Evolutionary conservation across 257 asterid species (phyloP).

Genomic region (Solanum dulcamara): DNA sequence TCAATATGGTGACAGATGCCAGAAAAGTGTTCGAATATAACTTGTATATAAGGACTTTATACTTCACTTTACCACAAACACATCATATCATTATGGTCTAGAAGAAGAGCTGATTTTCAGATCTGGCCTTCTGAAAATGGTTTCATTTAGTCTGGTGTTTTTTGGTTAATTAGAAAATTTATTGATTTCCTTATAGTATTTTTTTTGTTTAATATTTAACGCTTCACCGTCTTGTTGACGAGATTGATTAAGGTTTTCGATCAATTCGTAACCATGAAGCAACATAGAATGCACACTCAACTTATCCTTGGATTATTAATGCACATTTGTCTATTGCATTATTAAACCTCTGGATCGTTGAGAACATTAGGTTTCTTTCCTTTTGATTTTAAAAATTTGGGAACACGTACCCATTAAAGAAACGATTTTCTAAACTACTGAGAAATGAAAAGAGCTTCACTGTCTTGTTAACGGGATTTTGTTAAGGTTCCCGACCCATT

Average conservation of each 20-base stretch:
- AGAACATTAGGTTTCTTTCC: neutral
- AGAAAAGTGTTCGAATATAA: neutral
- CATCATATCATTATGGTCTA: neutral
- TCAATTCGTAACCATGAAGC: constrained; percentile 15
- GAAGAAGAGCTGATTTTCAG: neutral
- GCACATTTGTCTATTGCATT: neutral
- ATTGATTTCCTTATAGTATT: no score
- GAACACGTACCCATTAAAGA: no score
- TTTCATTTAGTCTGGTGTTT: no score
- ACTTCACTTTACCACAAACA: neutral
- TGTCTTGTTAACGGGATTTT: constrained; percentile 8
- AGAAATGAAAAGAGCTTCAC: neutral
- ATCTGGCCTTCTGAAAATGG: neutral
- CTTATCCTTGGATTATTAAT: neutral
- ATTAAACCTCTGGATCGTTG: neutral
- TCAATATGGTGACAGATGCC: neutral
- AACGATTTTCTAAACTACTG: no score
- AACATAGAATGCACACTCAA: neutral
- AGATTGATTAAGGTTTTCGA: neutral
- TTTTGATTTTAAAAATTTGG: no score
- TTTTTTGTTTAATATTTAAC: no score
- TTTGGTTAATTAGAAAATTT: neutral
- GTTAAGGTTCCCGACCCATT: neutral
- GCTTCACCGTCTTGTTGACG: constrained; percentile 16
- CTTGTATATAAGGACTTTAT: neutral